Percentiles rank a stretch among this genome's conserved stretches.
phyloP scores from a whole-genome alignment of 1,139 yeast species.

The Kluyveromyces marxianus region DNA sequence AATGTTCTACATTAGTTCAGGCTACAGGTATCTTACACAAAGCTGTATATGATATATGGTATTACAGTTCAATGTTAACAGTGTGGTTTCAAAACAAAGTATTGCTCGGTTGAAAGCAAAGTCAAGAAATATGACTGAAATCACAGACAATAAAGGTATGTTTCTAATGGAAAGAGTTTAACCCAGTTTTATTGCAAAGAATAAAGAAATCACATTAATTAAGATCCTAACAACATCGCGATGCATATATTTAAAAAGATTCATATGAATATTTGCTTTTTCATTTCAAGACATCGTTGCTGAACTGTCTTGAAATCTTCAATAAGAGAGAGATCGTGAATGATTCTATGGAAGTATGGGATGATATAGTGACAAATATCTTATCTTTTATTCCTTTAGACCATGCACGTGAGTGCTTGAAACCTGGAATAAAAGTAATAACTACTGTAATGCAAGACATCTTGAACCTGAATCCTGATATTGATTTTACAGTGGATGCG shows the following conservation, averaged over 20 bases:
- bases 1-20: too few species aligned
- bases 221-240: too few species aligned
- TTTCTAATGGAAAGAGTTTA: too few species aligned
- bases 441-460: conserved; percentile 7
- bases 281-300: conserved; percentile 1
- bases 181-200: too few species aligned
- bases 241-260: neutral
- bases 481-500: conserved; percentile 15
- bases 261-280: neutral
- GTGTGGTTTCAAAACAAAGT: too few species aligned
- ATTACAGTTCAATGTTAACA: too few species aligned
- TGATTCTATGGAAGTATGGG: conserved; percentile 1
- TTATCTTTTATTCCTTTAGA: conserved; percentile 5
- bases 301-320: neutral
- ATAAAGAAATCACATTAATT: too few species aligned
- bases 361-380: conserved; percentile 3
- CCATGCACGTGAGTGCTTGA: neutral
- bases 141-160: too few species aligned
- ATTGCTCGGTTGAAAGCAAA: too few species aligned
- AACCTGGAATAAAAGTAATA: neutral
- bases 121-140: too few species aligned
- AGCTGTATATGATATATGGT: too few species aligned
- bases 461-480: conserved; percentile 11
- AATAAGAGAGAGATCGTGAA: neutral
- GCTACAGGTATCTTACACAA: too few species aligned